phyloP scores from a whole-genome alignment of 257 asterid species.

The Marsdenia floribunda region DNA sequence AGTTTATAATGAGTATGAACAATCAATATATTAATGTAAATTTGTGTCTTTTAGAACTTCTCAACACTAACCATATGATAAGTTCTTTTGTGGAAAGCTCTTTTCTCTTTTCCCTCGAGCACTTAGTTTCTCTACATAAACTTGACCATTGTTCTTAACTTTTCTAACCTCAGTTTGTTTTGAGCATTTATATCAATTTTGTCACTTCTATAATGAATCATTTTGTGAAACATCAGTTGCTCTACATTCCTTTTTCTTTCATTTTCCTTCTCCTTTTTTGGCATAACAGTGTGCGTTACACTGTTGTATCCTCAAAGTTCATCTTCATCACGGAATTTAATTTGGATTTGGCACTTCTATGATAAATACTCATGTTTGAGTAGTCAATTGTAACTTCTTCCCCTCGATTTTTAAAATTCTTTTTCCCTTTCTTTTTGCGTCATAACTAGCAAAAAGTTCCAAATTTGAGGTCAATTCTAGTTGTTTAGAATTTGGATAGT shows the following conservation, averaged over 20 bases:
- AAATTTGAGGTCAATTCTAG: background rate
- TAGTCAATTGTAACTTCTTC: background rate
- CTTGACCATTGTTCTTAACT: background rate
- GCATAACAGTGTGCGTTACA: background rate
- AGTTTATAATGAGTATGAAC: background rate
- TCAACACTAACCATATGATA: background rate
- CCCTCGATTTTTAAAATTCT: background rate
- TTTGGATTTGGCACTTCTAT: background rate
- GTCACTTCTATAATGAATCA: background rate
- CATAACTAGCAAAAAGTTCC: background rate
- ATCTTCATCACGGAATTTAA: background rate
- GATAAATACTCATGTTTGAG: background rate
- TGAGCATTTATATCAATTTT: background rate
- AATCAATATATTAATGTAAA: background rate
- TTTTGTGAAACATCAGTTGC: background rate
- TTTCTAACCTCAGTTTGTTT: background rate
- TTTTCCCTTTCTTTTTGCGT: background rate
- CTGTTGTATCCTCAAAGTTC: background rate
- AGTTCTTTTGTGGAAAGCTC: background rate
- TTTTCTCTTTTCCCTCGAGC: background rate
- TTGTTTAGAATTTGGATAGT: background rate
- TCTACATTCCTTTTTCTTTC: background rate
- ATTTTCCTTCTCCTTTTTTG: background rate
- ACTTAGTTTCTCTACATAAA: background rate
- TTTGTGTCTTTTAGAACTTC: background rate